Conservation (phyloP, 345 rosid genomes). For the Aegle marmelos region DNA sequence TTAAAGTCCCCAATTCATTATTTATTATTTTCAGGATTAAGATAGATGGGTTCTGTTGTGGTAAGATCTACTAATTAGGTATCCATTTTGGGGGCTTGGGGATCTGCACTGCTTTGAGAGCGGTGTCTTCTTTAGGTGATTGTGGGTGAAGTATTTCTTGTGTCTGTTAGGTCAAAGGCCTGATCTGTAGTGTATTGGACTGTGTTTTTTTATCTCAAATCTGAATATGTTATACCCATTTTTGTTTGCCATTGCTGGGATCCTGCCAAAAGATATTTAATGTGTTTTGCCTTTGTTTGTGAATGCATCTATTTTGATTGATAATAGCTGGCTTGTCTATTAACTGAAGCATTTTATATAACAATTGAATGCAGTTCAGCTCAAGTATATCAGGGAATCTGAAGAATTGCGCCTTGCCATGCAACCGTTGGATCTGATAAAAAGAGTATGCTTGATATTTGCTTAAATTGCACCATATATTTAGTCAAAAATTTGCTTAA, state of each 20-base stretch:
- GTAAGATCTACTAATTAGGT: too few species aligned
- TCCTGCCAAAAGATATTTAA: background rate
- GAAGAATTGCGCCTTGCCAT: conserved; percentile 76
- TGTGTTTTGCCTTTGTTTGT: background rate
- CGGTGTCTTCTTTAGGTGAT: too few species aligned
- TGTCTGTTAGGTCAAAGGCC: too few species aligned
- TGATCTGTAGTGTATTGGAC: background rate
- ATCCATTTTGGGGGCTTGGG: too few species aligned
- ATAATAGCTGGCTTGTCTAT: background rate
- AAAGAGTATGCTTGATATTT: conserved; percentile 48
- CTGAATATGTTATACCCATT: background rate
- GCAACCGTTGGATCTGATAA: conserved; percentile 82
- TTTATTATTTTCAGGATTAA: background rate
- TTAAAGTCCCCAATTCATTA: background rate
- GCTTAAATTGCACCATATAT: background rate
- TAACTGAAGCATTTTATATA: background rate
- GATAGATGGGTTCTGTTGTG: background rate
- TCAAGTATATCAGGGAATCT: conserved; percentile 64
- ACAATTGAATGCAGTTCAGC: conserved; percentile 45
- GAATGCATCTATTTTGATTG: background rate
- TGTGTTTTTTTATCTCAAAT: background rate
- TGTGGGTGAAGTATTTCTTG: too few species aligned
- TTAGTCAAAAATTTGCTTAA: background rate
- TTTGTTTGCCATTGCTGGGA: background rate
- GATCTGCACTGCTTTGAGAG: too few species aligned